Evolutionary conservation across 2,329 filamentous ascomycete species (phyloP).

Genomic region (Diaporthe batatas): DNA sequence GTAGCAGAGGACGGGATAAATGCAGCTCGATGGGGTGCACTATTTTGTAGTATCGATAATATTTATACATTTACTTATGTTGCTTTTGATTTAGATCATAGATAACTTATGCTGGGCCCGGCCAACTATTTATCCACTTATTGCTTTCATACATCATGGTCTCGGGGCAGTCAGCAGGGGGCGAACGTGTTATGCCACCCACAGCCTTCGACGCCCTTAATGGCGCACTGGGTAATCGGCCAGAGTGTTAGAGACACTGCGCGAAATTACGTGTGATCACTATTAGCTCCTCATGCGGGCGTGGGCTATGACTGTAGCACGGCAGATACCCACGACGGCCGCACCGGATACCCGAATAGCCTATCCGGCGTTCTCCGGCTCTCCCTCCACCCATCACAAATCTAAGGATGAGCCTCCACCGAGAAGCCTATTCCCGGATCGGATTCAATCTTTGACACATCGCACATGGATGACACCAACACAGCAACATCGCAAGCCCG

Average conservation of each 20-base stretch:
- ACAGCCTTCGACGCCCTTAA: not conserved
- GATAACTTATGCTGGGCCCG: not conserved
- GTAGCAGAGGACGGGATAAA: too few species aligned
- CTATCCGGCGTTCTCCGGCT: constrained; percentile 13
- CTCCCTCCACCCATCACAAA: not conserved
- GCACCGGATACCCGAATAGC: constrained; percentile 26
- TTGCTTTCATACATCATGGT: not conserved
- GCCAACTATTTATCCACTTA: not conserved
- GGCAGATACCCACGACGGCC: constrained; percentile 1
- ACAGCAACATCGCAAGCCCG: not conserved
- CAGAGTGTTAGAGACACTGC: not conserved
- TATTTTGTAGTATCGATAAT: not conserved
- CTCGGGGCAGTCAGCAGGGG: not conserved
- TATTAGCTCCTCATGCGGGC: not conserved
- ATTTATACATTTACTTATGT: not conserved
- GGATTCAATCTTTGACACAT: not conserved
- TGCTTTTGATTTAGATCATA: not conserved
- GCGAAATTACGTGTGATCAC: not conserved
- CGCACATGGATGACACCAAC: not conserved
- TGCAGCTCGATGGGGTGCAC: not conserved
- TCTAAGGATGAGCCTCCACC: not conserved
- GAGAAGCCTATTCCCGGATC: not conserved
- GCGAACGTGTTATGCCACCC: too few species aligned
- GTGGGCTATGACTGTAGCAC: not conserved
- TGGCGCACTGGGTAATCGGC: not conserved